These are phyloP conservation scores for Diplodia intermedia DNA, from an alignment of 2,329 filamentous ascomycete species.

Conservation along the genomic window DNA sequence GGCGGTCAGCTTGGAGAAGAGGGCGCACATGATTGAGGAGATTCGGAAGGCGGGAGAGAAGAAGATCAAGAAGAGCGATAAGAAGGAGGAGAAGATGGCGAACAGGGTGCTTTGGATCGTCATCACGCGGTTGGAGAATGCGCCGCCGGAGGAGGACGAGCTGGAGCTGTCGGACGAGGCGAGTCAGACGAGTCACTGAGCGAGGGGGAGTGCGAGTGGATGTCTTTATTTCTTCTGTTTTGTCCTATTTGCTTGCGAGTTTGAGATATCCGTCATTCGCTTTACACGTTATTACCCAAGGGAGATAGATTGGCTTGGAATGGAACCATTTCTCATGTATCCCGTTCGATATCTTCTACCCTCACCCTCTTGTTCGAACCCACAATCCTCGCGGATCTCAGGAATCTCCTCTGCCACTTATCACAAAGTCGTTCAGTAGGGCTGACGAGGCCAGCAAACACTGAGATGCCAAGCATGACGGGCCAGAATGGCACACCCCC, in stretches of 20 bases:
- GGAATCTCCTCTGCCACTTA: not conserved
- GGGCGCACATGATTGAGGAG: slow-evolving; percentile 22
- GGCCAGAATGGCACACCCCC: too few relatives aligned
- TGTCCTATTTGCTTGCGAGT: not conserved
- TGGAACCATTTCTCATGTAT: not conserved
- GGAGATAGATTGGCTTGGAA: not conserved
- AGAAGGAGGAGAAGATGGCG: slow-evolving; percentile 28
- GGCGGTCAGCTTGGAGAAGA: slow-evolving; percentile 10
- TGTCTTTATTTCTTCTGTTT: not conserved
- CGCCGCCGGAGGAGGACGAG: slow-evolving; percentile 9
- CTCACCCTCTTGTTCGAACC: not conserved
- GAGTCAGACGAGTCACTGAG: not conserved
- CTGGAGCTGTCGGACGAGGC: slow-evolving; percentile 11
- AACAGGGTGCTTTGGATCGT: slow-evolving; percentile 28
- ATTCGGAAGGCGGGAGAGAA: slow-evolving; percentile 25
- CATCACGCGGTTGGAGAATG: slow-evolving; percentile 10
- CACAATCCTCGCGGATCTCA: not conserved
- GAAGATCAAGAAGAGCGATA: slow-evolving; percentile 29
- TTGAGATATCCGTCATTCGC: slow-evolving; percentile 16
- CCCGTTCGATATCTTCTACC: not conserved
- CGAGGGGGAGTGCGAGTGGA: too few relatives aligned
- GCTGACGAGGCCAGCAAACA: not conserved
- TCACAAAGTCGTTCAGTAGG: not conserved
- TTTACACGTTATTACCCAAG: not conserved
- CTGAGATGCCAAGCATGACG: too few relatives aligned